Percentiles rank a stretch among this genome's conserved stretches.
Conservation (phyloP, 2,329 filamentous ascomycete genomes). For the Ophiosphaerella herpotricha region DNA sequence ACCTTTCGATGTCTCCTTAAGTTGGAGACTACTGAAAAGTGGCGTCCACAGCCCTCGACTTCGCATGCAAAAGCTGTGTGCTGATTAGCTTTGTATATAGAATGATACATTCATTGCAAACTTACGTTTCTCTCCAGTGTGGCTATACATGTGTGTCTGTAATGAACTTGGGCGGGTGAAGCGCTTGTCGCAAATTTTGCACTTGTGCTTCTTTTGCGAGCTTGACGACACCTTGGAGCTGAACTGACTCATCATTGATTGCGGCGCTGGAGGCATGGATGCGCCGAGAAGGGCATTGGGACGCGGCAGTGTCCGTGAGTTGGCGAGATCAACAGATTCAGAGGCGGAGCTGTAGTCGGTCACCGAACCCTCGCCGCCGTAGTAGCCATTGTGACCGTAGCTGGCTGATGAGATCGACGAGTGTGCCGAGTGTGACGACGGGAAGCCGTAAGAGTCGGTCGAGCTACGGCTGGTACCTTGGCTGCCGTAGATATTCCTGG, state of each 20-base stretch:
- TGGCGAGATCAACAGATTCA: constrained; percentile 78
- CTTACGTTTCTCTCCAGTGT: constrained; percentile 97
- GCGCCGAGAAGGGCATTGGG: constrained; percentile 67
- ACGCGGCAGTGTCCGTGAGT: constrained; percentile 80
- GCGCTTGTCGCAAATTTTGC: constrained; percentile 97
- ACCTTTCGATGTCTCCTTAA: constrained; percentile 93
- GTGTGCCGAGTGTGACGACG: constrained; percentile 78
- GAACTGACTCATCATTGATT: constrained; percentile 99
- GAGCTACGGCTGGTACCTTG: constrained; percentile 68
- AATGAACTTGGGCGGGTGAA: constrained; percentile 93
- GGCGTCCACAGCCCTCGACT: constrained; percentile 89
- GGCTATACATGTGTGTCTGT: constrained; percentile 98
- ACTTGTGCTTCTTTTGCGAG: constrained; percentile 99
- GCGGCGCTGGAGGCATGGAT: constrained; percentile 77
- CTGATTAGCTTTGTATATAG: constrained; percentile 9
- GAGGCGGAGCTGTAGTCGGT: constrained; percentile 94
- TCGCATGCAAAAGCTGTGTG: constrained; percentile 84
- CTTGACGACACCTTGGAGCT: constrained; percentile 95
- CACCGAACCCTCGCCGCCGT: constrained; percentile 76
- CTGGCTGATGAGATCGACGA: constrained; percentile 87
- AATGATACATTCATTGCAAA: constrained; percentile 26
- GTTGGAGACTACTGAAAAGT: constrained; percentile 97
- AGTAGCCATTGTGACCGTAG: constrained; percentile 82
- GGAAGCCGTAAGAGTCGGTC: constrained; percentile 88
- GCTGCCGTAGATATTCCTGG: constrained; percentile 80